Evolutionary conservation across 2,329 filamentous ascomycete species (phyloP).

Genomic region (Onygena corvina): DNA sequence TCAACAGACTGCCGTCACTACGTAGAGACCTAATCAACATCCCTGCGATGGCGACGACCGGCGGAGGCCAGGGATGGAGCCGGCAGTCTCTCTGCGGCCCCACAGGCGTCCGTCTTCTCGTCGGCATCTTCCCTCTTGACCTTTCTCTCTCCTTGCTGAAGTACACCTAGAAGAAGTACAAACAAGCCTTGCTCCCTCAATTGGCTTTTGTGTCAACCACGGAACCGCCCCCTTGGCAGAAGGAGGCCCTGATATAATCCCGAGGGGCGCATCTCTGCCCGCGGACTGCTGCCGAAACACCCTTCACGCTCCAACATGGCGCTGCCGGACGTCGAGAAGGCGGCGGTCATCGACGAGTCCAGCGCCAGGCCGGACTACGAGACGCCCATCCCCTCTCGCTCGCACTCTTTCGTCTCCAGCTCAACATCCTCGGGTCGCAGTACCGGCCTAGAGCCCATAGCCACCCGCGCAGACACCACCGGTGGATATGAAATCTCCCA

Average conservation of each 20-base stretch:
- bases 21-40: too few relatives aligned
- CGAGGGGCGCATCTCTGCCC: too few relatives aligned
- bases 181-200: neutral
- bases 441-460: slow-evolving; percentile 19
- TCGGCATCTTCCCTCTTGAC: too few relatives aligned
- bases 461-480: slow-evolving; percentile 15
- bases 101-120: too few relatives aligned
- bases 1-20: too few relatives aligned
- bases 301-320: slow-evolving; percentile 10
- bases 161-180: too few relatives aligned
- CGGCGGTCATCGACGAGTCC: slow-evolving; percentile 18
- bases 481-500: neutral
- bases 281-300: neutral
- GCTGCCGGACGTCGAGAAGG: slow-evolving; percentile 29
- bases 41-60: too few relatives aligned
- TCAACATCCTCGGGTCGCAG: slow-evolving; percentile 18
- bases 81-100: too few relatives aligned
- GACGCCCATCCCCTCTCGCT: slow-evolving; percentile 8
- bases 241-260: too few relatives aligned
- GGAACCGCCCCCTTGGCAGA: slow-evolving; percentile 4
- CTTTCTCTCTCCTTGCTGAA: too few relatives aligned
- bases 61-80: too few relatives aligned
- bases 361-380: slow-evolving; percentile 12
- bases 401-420: slow-evolving; percentile 11
- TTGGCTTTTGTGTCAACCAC: neutral